These are phyloP conservation scores for Calonectria leucothoes DNA, from an alignment of 2,329 filamentous ascomycete genomes.

Conservation along the genomic window DNA sequence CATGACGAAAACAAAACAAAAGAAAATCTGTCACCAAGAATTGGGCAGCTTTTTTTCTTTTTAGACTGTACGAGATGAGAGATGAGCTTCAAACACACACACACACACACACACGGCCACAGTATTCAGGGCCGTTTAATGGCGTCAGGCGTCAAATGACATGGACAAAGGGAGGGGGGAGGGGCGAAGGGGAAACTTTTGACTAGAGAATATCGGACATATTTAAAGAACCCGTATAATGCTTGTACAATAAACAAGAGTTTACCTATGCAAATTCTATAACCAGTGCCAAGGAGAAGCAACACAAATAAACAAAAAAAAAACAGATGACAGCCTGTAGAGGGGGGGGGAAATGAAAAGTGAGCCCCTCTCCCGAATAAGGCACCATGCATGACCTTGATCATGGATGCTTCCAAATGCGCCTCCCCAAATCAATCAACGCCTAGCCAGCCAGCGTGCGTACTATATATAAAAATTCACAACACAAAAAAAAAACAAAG, in stretches of 20 bases:
- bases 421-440: conserved; percentile 26
- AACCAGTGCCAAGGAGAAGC: conserved; percentile 9
- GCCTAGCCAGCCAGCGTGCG: conserved; percentile 21
- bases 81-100: conserved; percentile 28
- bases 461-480: neutral
- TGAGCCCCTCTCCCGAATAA: too few relatives aligned
- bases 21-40: neutral
- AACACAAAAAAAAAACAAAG: neutral
- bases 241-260: conserved; percentile 35
- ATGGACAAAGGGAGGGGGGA: conserved; percentile 13
- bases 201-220: conserved; percentile 32
- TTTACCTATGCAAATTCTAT: conserved; percentile 9
- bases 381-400: too few relatives aligned
- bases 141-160: conserved; percentile 41
- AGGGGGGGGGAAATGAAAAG: too few relatives aligned
- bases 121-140: conserved; percentile 32
- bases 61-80: conserved; percentile 40
- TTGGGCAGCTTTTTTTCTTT: too few relatives aligned
- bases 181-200: conserved; percentile 14
- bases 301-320: neutral
- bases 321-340: too few relatives aligned
- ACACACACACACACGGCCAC: neutral
- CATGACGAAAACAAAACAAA: neutral
- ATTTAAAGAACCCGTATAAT: conserved; percentile 34
- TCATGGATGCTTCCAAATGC: conserved; percentile 31